Base-by-base conservation (phyloP, 495 filamentous ascomycete species). In the Daldinia bambusicola region DNA sequence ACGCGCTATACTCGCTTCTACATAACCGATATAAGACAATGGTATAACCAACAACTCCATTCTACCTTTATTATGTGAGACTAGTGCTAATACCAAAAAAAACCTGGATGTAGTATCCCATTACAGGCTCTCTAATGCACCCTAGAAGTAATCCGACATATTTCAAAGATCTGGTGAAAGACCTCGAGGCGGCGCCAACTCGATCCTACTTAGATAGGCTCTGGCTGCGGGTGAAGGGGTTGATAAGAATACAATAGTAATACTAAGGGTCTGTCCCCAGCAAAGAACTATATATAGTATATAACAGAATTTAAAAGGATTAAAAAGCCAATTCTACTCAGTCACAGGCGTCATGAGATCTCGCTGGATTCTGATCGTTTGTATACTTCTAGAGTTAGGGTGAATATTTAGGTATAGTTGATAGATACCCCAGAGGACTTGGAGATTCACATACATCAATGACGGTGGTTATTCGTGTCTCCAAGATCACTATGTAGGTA, bases 121-220 rank as follows among this genome's bases (percentile, higher is more conserved):
- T 93, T 16, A 81, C 85, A 0, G 81, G 83, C 16, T 81, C 80
- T 16, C 75, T 95, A 55, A 84, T 94, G 69, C 80, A 82, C 30
- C 94, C 94, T 1, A 86, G 85, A 37, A 92, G 88, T 74, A 90
- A 93, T 65, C 93, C 93, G 31, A 88, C 84, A 4, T 88, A 97
- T 78, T 97, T 95, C 75, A 84, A 88, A 30, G 84, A 91, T 67
- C 76, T 97, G 5, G 75, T 92, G 61, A 83, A 80, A 61, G 94
- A 94, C 79, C 86, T 93, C 41, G 87, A 89, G 55, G 90, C 89
- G 77, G 92, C 90, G 16, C 91, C 91, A 26, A 82, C 76, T 45
- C 81, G 92, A 26, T 86, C 87, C 50, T 91, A 83, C 78, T 71
- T 86, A 31, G 83, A 84, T 2, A 82, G 87, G 58, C 52, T 88